Evolutionary conservation across 2,329 filamentous ascomycete genomes (phyloP).

Genomic region (Akanthomyces muscarius): DNA sequence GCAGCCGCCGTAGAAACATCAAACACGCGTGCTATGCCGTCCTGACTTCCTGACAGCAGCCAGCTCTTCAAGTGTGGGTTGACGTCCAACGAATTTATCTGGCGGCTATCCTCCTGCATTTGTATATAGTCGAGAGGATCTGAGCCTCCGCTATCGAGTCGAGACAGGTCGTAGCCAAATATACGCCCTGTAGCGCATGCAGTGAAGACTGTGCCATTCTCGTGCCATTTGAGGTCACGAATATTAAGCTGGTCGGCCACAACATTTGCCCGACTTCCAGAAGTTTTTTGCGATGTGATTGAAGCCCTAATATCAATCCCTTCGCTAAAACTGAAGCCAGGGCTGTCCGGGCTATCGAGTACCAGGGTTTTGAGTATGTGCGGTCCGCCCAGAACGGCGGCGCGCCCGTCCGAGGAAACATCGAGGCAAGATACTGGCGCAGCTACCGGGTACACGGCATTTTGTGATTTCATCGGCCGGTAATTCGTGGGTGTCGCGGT

Average conservation of each 20-base stretch:
- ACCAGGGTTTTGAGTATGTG: conserved; percentile 59
- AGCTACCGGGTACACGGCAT: conserved; percentile 48
- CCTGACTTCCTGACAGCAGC: conserved; percentile 60
- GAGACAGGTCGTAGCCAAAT: conserved; percentile 58
- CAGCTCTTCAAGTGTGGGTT: conserved; percentile 56
- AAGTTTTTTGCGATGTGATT: conserved; percentile 47
- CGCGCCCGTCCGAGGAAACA: conserved; percentile 51
- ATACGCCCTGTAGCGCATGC: conserved; percentile 62
- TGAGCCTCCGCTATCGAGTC: conserved; percentile 40
- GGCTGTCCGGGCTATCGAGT: conserved; percentile 42
- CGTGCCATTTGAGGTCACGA: conserved; percentile 58
- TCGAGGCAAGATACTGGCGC: conserved; percentile 56
- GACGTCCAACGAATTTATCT: conserved; percentile 60
- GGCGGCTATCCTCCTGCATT: conserved; percentile 57
- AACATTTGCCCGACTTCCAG: conserved; percentile 38
- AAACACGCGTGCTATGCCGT: conserved; percentile 59
- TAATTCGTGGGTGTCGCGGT: conserved; percentile 36
- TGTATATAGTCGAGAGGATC: conserved; percentile 53
- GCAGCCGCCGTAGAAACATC: conserved; percentile 49
- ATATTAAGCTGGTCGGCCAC: conserved; percentile 58
- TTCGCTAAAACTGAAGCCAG: conserved; percentile 40
- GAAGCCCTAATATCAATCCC: conserved; percentile 55
- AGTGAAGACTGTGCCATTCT: conserved; percentile 54
- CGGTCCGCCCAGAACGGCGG: conserved; percentile 53
- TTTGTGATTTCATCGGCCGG: conserved; percentile 53